Base-by-base conservation (phyloP, 805 yeast species). In the Yarrowia sp. region DNA sequence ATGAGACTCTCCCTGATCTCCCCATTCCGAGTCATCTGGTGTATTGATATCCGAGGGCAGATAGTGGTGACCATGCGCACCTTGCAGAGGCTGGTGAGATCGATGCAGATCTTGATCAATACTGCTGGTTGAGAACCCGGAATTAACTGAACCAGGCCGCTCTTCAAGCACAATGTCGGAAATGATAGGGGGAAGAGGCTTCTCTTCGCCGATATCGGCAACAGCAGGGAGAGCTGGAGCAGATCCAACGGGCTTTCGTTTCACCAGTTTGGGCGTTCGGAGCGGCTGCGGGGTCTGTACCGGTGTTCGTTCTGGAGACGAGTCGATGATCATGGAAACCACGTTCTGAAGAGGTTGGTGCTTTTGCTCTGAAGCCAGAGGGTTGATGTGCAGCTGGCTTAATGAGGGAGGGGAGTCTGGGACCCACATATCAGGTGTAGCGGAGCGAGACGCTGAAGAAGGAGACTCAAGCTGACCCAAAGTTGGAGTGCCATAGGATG, bases 181-280 rank as follows among this genome's bases (percentile, higher is more conserved):
- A 5, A 22, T 9, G 11, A 41, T 41, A 16, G 48, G 12, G 9
- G 35, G 52, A 12, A 46, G 24, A 28, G 52, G 52, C 7, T 28
- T 46, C 4, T 44, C 51, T 17, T 46, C 36, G 5, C 17, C 10
- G 14, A 17, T n/a, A 30, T 28, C 36, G 3, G 35, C 24, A 3
- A 28, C 52, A 17, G 52, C 16, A 17, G 52, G 52, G 11, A 46
- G 52, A 5, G 28, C 36, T 1, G 52, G 52, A 5, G 52, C 52
- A 17, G 52, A 28, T 1, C 70, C 70, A 1, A 68, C 70, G 1
- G 70, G 70, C 56, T 68, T 68, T 44, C 70, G 54, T 28, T 67
- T 67, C 17, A 68, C 70, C 14, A 65, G 32, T 46, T 63, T 46
- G 8, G 52, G 52, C 5, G 52, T 46, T 46, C 35, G 8, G 12